Percentiles rank a stretch among this genome's conserved stretches.
Conservation (phyloP, 768 basidiomycete species). For the Termitomyces heimii region DNA sequence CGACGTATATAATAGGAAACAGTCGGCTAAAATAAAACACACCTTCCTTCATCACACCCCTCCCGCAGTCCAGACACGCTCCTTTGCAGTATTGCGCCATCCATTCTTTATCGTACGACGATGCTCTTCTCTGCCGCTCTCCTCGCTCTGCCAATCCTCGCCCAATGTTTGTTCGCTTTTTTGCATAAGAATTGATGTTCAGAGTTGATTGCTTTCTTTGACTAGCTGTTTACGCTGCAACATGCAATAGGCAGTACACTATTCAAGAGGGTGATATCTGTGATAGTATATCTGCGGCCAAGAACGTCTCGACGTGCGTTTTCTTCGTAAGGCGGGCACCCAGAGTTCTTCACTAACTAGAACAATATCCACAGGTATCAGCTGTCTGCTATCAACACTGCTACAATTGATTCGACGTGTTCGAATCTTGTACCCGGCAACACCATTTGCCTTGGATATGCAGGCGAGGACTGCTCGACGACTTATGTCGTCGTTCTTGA, state of each 20-base stretch:
- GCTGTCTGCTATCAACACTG: slow-evolving; percentile 56
- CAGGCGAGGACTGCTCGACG: slow-evolving; percentile 53
- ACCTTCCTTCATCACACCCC: slow-evolving; percentile 3
- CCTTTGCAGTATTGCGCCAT: slow-evolving; percentile 17
- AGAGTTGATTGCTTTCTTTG: neutral
- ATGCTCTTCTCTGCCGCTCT: slow-evolving; percentile 31
- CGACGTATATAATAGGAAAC: slow-evolving; percentile 13
- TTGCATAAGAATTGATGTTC: neutral
- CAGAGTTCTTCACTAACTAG: slow-evolving; percentile 1
- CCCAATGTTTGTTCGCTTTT: slow-evolving; percentile 29
- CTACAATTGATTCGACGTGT: slow-evolving; percentile 46
- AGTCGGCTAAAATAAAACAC: neutral
- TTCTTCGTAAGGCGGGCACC: neutral
- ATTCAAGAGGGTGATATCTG: slow-evolving; percentile 56
- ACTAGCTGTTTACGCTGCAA: slow-evolving; percentile 25
- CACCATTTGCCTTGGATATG: slow-evolving; percentile 55
- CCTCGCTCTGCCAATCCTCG: slow-evolving; percentile 41
- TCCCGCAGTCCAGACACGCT: slow-evolving; percentile 10
- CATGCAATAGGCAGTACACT: slow-evolving; percentile 58
- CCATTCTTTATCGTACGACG: slow-evolving; percentile 14
- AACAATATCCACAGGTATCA: slow-evolving; percentile 49
- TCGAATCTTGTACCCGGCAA: slow-evolving; percentile 48
- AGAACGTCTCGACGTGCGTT: slow-evolving; percentile 60
- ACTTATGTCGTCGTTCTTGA: slow-evolving; percentile 50
- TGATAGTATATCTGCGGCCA: slow-evolving; percentile 56